Base-by-base conservation (phyloP, 768 basidiomycete genomes). In the Pleurotus cornucopiae region DNA sequence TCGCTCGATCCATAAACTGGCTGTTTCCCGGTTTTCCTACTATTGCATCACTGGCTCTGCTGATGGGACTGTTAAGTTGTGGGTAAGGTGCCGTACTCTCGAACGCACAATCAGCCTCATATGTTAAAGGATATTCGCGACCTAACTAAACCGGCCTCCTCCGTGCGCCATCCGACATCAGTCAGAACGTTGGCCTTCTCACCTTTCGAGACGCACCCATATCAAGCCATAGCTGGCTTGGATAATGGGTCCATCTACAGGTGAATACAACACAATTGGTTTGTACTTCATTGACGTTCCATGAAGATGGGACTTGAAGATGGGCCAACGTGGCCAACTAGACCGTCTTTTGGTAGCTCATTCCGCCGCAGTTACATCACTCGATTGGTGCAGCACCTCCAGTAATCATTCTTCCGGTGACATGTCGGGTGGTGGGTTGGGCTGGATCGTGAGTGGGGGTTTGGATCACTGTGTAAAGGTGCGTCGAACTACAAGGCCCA, bases 41-140 rank as follows among this genome's bases (percentile, higher is more conserved):
- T 90, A 88, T 58, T 89, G 87, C 55, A 81, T 90, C 60, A 91
- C 88, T 13, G 89, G 86, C 16, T 89, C 89, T 30, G 85, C 88
- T 6, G 90, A 92, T 63, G 89, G 88, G 1, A 84, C 90, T 63
- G 69, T 91, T 67, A 85, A 89, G 48, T 78, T 91, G 38, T 92
- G 90, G 90, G 89, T 90, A 62, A 54, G 51, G 80, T 69, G 5
- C 39, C 45, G 41, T 47, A 11, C 44, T 34, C 14, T n/a, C 6
- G 38, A 40, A 2, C 30, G 26, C 3, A 26, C 26, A n/a, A 16
- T 34, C 48, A 41, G 16, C 23, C 45, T 26, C 43, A 49, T 41
- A 20, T 41, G 11, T 30, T 25, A 5, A 53, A 89, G 89, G 89
- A 92, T 65, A 68, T 91, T n/a, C 79, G 89, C 56, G 85, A 88